A percentile compares a stretch with the other conserved stretches of the same genome.
phyloP scores from a whole-genome alignment of 805 yeast species.

The Saccharomycopsis microspora region DNA sequence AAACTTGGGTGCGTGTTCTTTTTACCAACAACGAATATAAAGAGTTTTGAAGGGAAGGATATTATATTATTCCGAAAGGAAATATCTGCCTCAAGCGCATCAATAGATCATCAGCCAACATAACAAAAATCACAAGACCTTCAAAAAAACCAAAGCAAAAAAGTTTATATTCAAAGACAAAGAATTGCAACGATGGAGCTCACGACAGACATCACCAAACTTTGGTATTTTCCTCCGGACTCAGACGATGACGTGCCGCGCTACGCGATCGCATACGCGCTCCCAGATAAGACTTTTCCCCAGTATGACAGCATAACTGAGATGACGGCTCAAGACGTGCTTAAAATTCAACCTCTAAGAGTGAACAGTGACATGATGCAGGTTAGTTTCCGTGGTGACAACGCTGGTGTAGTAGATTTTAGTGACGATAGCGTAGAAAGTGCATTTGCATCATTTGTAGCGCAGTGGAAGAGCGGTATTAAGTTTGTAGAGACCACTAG shows the following conservation, averaged over 20 bases:
- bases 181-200: slow-evolving; percentile 16
- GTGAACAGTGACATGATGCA: slow-evolving; percentile 14
- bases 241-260: slow-evolving; percentile 20
- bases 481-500: slow-evolving; percentile 16
- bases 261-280: slow-evolving; percentile 18
- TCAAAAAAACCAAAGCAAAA: background rate
- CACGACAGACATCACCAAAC: slow-evolving; percentile 12
- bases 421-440: slow-evolving; percentile 13
- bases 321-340: slow-evolving; percentile 4
- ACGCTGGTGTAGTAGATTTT: slow-evolving; percentile 10
- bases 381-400: slow-evolving; percentile 6
- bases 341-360: slow-evolving; percentile 13
- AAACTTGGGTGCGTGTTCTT: too few relatives aligned
- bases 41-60: too few relatives aligned
- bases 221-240: slow-evolving; percentile 22
- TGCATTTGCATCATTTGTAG: slow-evolving; percentile 20
- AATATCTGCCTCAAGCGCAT: too few relatives aligned
- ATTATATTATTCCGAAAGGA: too few relatives aligned
- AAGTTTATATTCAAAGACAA: background rate
- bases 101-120: too few relatives aligned
- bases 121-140: too few relatives aligned
- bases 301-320: slow-evolving; percentile 6
- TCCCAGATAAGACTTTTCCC: background rate
- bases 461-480: slow-evolving; percentile 22
- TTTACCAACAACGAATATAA: too few relatives aligned